Conservation (phyloP, 139 green algal genomes). For the Pleodorina starrii region DNA sequence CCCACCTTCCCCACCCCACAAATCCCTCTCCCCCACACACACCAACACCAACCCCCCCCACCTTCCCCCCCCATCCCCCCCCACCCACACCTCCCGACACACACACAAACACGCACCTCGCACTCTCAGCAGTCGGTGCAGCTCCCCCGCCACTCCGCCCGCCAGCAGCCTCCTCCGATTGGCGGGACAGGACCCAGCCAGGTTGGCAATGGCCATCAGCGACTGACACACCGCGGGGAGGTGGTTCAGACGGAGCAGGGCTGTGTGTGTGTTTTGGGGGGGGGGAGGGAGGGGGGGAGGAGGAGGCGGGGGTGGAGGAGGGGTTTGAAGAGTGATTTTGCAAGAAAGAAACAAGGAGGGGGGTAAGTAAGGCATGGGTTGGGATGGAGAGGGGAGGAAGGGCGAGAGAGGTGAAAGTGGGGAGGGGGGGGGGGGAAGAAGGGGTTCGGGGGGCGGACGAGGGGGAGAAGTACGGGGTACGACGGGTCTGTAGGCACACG, state of each 20-base stretch:
- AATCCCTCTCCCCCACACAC: no score
- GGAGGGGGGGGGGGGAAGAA: neutral
- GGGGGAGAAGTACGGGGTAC: neutral
- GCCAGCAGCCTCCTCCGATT: slow-evolving; percentile 3
- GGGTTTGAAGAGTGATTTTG: neutral
- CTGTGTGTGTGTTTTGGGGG: neutral
- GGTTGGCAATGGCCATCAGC: slow-evolving; percentile 25
- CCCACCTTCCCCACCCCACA: neutral
- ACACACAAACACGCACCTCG: neutral
- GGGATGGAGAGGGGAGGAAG: neutral
- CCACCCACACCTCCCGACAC: neutral
- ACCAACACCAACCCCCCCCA: no score
- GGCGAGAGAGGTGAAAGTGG: neutral
- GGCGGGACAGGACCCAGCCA: neutral
- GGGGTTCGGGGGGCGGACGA: neutral
- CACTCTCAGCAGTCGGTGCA: slow-evolving; percentile 25
- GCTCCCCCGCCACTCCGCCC: neutral
- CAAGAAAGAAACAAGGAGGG: neutral
- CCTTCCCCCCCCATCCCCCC: no score
- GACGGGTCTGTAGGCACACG: no score
- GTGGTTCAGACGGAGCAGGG: slow-evolving; percentile 20
- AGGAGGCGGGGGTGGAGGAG: neutral
- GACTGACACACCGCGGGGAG: neutral
- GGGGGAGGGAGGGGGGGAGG: neutral
- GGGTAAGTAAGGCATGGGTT: neutral